Percentiles rank a stretch among this genome's conserved stretches.
phyloP scores from a whole-genome alignment of 352 stramenopile species.

The Globisporangium yorkense region DNA sequence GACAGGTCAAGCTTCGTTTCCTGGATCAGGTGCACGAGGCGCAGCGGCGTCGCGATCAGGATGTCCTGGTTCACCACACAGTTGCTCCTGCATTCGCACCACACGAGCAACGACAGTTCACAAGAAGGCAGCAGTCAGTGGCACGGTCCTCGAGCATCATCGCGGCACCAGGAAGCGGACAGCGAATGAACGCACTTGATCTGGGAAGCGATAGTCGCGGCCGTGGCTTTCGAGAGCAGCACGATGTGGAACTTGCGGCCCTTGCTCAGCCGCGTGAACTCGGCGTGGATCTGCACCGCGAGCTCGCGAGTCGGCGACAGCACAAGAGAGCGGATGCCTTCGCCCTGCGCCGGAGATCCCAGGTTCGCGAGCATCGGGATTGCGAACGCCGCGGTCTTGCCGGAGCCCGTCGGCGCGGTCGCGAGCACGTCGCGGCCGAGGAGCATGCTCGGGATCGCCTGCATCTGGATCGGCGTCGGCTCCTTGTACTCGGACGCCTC shows the following conservation, averaged over 20 bases:
- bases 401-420: constrained; percentile 94
- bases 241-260: constrained; percentile 88
- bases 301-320: constrained; percentile 97
- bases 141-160: background rate
- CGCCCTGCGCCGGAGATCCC: constrained; percentile 27
- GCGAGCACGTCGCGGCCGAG: constrained; percentile 92
- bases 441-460: constrained; percentile 89
- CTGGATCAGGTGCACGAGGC: constrained; percentile 90
- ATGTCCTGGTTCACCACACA: constrained; percentile 89
- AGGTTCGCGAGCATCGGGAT: constrained; percentile 91
- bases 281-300: constrained; percentile 94
- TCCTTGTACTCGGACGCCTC: constrained; percentile 95
- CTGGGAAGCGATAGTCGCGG: constrained; percentile 62
- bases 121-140: background rate
- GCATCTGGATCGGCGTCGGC: constrained; percentile 99
- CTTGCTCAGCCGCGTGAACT: constrained; percentile 89
- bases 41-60: constrained; percentile 94
- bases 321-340: constrained; percentile 90
- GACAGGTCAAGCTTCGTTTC: constrained; percentile 78
- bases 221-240: constrained; percentile 92
- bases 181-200: constrained; percentile 36
- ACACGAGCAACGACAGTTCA: background rate
- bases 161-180: background rate
- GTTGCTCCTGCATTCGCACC: constrained; percentile 44
- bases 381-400: constrained; percentile 98